Conservation (phyloP, 1,284 basidiomycete genomes). For the Meripilus lineatus region DNA sequence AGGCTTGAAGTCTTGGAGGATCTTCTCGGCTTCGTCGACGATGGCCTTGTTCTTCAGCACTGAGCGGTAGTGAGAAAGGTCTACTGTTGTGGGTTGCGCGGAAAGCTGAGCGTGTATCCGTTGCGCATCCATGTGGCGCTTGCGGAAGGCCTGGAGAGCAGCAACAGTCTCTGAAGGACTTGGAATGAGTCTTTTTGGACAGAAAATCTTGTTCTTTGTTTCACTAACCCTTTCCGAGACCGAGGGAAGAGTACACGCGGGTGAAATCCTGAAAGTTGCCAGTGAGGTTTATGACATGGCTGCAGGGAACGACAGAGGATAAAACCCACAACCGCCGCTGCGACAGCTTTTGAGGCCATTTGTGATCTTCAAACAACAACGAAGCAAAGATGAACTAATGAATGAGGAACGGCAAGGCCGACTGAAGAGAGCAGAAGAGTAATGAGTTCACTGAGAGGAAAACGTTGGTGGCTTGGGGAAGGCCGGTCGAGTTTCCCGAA, state of each 20-base stretch:
- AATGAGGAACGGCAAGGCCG: not conserved
- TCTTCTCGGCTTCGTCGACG: constrained; percentile 91
- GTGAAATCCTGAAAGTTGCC: constrained; percentile 72
- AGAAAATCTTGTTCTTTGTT: not conserved
- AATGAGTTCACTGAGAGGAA: not conserved
- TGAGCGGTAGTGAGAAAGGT: constrained; percentile 89
- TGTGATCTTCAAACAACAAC: constrained; percentile 9
- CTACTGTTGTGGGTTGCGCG: constrained; percentile 75
- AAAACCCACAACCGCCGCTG: constrained; percentile 66
- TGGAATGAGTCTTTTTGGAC: constrained; percentile 1
- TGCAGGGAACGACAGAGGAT: constrained; percentile 10
- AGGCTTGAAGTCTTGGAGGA: constrained; percentile 89
- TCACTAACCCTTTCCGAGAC: constrained; percentile 82
- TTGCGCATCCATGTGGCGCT: constrained; percentile 88
- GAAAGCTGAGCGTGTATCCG: constrained; percentile 69
- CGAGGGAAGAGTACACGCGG: constrained; percentile 86
- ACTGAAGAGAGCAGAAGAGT: not conserved
- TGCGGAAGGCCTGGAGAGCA: constrained; percentile 92
- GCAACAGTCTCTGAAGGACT: constrained; percentile 73
- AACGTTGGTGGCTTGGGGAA: constrained; percentile 1
- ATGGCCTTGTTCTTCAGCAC: constrained; percentile 92
- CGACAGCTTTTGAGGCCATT: constrained; percentile 83
- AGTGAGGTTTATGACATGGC: constrained; percentile 13
- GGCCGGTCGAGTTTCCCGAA: constrained; percentile 1
- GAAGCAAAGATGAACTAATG: not conserved